These are phyloP conservation scores for Rhynchospora breviuscula DNA, from an alignment of 176 grass and related monocot species.

Conservation along the genomic window DNA sequence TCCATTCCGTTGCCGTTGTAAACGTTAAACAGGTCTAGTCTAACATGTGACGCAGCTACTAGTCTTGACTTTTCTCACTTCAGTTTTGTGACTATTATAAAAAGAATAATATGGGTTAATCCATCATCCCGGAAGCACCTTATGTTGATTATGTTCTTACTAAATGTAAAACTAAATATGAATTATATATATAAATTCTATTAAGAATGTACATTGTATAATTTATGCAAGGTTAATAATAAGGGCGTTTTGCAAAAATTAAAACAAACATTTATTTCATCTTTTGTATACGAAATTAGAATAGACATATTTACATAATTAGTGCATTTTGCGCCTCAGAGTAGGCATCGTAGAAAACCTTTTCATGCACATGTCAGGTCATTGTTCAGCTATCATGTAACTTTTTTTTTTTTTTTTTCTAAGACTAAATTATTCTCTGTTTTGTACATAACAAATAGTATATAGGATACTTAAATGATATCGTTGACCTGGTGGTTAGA, in stretches of 20 bases:
- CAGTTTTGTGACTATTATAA: background rate
- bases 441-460: background rate
- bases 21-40: too few relatives aligned
- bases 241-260: too few relatives aligned
- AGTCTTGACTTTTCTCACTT: slow-evolving; percentile 11
- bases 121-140: background rate
- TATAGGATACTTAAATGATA: too few relatives aligned
- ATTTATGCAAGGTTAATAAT: too few relatives aligned
- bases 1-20: too few relatives aligned
- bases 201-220: too few relatives aligned
- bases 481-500: too few relatives aligned
- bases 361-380: background rate
- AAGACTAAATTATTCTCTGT: background rate
- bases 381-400: background rate
- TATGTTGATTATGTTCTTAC: background rate
- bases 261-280: too few relatives aligned
- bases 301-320: too few relatives aligned
- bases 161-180: background rate
- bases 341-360: too few relatives aligned
- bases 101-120: background rate
- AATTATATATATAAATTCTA: background rate
- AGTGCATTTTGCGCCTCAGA: too few relatives aligned
- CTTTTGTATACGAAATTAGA: too few relatives aligned
- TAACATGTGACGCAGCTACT: background rate
- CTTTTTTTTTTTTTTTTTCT: background rate